Percentiles rank a stretch among this genome's conserved stretches.
phyloP scores from a whole-genome alignment of 371 early-diverging fungal species.

The Saksenaea vasiformis region DNA sequence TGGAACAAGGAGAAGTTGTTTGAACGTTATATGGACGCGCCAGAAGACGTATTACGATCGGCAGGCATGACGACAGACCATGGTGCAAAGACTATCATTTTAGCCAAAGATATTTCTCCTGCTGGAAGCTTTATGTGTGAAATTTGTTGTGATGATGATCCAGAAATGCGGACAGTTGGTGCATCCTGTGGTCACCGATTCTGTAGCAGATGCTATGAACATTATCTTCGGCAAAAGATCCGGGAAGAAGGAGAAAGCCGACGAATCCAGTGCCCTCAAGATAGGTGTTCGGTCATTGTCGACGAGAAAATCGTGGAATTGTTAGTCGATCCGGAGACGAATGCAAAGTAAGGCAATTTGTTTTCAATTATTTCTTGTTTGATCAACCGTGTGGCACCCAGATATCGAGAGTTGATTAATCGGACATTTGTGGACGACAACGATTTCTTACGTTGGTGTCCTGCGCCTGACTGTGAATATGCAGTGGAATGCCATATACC shows the following conservation, averaged over 20 bases:
- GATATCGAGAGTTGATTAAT: slow-evolving; percentile 71
- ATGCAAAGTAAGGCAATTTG: slow-evolving; percentile 47
- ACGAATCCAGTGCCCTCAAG: slow-evolving; percentile 76
- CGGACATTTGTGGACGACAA: slow-evolving; percentile 86
- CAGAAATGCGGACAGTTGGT: slow-evolving; percentile 56
- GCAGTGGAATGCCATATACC: slow-evolving; percentile 84
- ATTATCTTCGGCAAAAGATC: slow-evolving; percentile 80
- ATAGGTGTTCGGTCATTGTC: slow-evolving; percentile 71
- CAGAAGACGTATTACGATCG: slow-evolving; percentile 57
- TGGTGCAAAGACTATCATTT: slow-evolving; percentile 2
- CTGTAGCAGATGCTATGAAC: slow-evolving; percentile 79
- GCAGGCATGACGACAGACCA: slow-evolving; percentile 72
- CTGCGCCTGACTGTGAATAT: slow-evolving; percentile 89
- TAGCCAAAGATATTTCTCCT: slow-evolving; percentile 4
- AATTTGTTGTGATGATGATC: slow-evolving; percentile 76
- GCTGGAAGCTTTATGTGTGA: slow-evolving; percentile 70
- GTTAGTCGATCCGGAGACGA: slow-evolving; percentile 50
- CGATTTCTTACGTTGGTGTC: slow-evolving; percentile 82
- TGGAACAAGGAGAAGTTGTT: slow-evolving; percentile 91
- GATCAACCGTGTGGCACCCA: slow-evolving; percentile 18
- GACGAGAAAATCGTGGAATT: slow-evolving; percentile 70
- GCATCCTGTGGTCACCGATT: slow-evolving; percentile 80
- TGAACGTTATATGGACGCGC: slow-evolving; percentile 79
- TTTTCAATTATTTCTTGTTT: not conserved
- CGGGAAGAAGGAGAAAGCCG: slow-evolving; percentile 79